Percentiles rank a stretch among this genome's conserved stretches.
These are phyloP conservation scores for Cystobasidium ongulense DNA, from an alignment of 768 basidiomycete genomes.

Conservation along the genomic window DNA sequence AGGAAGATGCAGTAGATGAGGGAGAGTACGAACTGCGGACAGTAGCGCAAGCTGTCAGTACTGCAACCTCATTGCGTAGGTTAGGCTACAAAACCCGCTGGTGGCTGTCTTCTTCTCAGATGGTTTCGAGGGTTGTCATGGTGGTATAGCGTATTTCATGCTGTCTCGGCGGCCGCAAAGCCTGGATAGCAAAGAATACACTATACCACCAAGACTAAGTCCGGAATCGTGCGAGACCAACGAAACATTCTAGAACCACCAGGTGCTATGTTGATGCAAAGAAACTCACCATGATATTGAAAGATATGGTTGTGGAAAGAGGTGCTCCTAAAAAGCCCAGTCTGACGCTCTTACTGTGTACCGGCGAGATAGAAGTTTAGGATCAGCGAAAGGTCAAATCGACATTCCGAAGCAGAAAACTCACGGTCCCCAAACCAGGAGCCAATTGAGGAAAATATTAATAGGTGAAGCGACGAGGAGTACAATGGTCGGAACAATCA, in stretches of 20 bases:
- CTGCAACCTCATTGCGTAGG: conserved; percentile 49
- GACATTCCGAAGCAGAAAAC: no score
- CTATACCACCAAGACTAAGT: no score
- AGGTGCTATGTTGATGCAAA: conserved; percentile 43
- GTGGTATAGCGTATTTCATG: no score
- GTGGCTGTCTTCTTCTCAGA: no score
- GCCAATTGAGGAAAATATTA: conserved; percentile 72
- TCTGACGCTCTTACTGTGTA: conserved; percentile 50
- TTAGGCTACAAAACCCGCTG: no score
- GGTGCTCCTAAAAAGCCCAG: conserved; percentile 90
- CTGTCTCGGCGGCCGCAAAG: no score
- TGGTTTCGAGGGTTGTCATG: no score
- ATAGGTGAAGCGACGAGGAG: conserved; percentile 73
- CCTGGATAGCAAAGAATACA: no score
- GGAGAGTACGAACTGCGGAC: conserved; percentile 43
- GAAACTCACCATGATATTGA: conserved; percentile 62
- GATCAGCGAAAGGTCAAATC: no score
- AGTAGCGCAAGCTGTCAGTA: conserved; percentile 46
- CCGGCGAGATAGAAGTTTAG: no score
- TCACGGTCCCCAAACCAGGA: conserved; percentile 52
- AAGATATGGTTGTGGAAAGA: conserved; percentile 74
- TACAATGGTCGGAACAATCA: conserved; percentile 74
- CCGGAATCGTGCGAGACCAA: no score
- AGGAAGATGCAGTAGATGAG: conserved; percentile 44
- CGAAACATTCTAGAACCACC: no score